Percentiles rank a stretch among this genome's conserved stretches.
These are phyloP conservation scores for Mortierella sp. DNA, from an alignment of 371 early-diverging fungal species.

Conservation along the genomic window DNA sequence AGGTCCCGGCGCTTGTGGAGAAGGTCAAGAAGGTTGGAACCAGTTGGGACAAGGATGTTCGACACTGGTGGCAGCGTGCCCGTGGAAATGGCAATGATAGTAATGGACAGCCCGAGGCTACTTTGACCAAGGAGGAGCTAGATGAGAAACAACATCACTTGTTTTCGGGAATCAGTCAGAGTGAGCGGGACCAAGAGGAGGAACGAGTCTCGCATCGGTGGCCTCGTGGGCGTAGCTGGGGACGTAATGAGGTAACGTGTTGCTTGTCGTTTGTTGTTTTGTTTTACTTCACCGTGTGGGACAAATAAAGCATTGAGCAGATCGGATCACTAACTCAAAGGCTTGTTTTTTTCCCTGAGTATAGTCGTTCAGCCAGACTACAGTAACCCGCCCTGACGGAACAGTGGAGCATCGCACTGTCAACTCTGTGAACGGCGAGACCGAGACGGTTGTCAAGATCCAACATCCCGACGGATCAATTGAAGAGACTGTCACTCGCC, in stretches of 20 bases:
- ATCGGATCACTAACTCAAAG: conserved; percentile 11
- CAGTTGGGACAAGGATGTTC: conserved; percentile 43
- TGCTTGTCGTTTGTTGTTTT: neutral
- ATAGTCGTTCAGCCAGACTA: conserved; percentile 30
- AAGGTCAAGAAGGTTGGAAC: conserved; percentile 54
- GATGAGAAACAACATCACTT: conserved; percentile 30
- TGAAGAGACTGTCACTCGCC: conserved; percentile 42
- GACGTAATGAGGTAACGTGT: conserved; percentile 30
- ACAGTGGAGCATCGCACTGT: conserved; percentile 27
- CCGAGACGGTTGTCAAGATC: conserved; percentile 25
- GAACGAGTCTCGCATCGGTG: conserved; percentile 27
- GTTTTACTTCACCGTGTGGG: neutral
- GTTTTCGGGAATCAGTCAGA: conserved; percentile 16
- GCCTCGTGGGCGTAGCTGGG: conserved; percentile 41
- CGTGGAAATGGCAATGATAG: neutral
- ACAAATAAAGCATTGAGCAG: neutral
- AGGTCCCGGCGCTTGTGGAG: conserved; percentile 41
- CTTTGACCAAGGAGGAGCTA: neutral
- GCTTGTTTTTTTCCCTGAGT: neutral
- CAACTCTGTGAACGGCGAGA: conserved; percentile 1
- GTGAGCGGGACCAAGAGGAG: conserved; percentile 19
- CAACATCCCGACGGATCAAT: conserved; percentile 28
- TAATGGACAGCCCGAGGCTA: neutral
- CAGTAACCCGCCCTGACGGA: conserved; percentile 36
- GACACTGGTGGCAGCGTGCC: conserved; percentile 48